phyloP scores from a whole-genome alignment of 768 basidiomycete genomes.

The Austroboletus eburneus region DNA sequence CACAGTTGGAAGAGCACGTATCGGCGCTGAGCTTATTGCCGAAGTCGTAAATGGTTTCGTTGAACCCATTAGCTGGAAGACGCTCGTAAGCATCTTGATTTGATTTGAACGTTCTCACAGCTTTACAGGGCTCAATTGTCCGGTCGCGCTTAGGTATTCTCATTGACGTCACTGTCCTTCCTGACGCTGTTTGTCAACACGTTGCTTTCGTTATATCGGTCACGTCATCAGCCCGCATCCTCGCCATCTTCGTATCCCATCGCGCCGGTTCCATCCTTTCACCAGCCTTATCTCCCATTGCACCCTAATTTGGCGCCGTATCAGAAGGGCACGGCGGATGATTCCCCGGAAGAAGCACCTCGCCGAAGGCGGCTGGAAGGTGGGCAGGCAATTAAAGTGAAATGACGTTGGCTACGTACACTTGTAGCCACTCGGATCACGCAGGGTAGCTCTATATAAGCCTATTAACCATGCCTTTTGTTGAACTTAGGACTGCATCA shows the following conservation, averaged over 20 bases:
- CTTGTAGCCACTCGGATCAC: slow-evolving; percentile 27
- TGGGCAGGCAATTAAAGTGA: slow-evolving; percentile 51
- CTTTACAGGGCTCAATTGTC: slow-evolving; percentile 17
- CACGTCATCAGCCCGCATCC: slow-evolving; percentile 51
- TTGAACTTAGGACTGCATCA: slow-evolving; percentile 21
- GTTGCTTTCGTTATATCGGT: slow-evolving; percentile 72
- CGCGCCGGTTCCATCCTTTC: slow-evolving; percentile 38
- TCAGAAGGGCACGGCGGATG: slow-evolving; percentile 32
- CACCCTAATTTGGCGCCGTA: slow-evolving; percentile 46
- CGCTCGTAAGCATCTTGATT: slow-evolving; percentile 56
- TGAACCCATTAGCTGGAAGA: slow-evolving; percentile 97
- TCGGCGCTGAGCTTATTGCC: slow-evolving; percentile 92
- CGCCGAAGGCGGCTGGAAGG: slow-evolving; percentile 56
- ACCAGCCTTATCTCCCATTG: slow-evolving; percentile 49
- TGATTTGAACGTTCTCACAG: slow-evolving; percentile 12
- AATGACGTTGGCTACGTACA: slow-evolving; percentile 32
- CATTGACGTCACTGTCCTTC: slow-evolving; percentile 71
- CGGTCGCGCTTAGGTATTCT: slow-evolving; percentile 50
- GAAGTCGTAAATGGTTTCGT: slow-evolving; percentile 97
- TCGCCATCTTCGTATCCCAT: slow-evolving; percentile 37
- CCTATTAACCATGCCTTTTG: slow-evolving; percentile 18
- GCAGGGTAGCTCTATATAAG: slow-evolving; percentile 20
- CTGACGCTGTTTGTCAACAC: slow-evolving; percentile 78
- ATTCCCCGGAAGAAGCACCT: slow-evolving; percentile 37
- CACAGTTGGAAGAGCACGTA: slow-evolving; percentile 80